Conservation (phyloP, 352 stramenopile genomes). For the Phytopythium litorale region DNA sequence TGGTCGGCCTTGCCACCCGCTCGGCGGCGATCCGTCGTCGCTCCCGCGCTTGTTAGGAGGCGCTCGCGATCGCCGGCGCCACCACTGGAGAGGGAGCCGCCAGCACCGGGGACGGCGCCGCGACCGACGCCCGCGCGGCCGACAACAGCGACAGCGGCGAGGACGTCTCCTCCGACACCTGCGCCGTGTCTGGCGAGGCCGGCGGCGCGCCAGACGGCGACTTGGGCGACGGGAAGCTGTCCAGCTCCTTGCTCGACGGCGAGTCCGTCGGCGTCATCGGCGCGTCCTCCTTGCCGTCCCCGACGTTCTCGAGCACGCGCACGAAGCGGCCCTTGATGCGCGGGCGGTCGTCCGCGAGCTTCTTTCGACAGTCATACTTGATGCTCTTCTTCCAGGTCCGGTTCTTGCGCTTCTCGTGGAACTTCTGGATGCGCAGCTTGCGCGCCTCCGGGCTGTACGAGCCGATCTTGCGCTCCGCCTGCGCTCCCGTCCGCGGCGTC, state of each 20-base stretch:
- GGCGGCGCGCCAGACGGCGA: slow-evolving; percentile 18
- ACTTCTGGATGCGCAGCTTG: slow-evolving; percentile 93
- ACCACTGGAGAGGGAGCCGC: slow-evolving; percentile 13
- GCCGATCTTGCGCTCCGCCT: slow-evolving; percentile 79
- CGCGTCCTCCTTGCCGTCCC: slow-evolving; percentile 40
- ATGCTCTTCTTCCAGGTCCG: slow-evolving; percentile 98
- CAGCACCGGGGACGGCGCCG: slow-evolving; percentile 9
- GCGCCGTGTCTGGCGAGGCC: slow-evolving; percentile 12
- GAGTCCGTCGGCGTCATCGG: slow-evolving; percentile 19
- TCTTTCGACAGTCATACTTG: slow-evolving; percentile 99
- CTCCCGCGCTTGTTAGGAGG: slow-evolving; percentile 17
- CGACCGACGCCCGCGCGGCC: slow-evolving; percentile 11
- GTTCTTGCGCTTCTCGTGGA: slow-evolving; percentile 96
- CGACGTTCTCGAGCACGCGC: slow-evolving; percentile 60
- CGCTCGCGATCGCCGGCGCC: slow-evolving; percentile 35
- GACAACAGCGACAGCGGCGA: slow-evolving; percentile 8
- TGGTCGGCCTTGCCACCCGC: background rate
- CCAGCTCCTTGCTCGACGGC: slow-evolving; percentile 8
- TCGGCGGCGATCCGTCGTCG: background rate
- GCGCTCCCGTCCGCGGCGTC: slow-evolving; percentile 12
- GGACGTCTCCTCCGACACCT: slow-evolving; percentile 3
- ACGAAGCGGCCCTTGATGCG: slow-evolving; percentile 94
- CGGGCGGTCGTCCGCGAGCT: slow-evolving; percentile 95
- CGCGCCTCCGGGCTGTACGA: slow-evolving; percentile 94
- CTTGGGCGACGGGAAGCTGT: slow-evolving; percentile 27